phyloP scores from a whole-genome alignment of 352 stramenopile species.

The Phytophthora cactorum region DNA sequence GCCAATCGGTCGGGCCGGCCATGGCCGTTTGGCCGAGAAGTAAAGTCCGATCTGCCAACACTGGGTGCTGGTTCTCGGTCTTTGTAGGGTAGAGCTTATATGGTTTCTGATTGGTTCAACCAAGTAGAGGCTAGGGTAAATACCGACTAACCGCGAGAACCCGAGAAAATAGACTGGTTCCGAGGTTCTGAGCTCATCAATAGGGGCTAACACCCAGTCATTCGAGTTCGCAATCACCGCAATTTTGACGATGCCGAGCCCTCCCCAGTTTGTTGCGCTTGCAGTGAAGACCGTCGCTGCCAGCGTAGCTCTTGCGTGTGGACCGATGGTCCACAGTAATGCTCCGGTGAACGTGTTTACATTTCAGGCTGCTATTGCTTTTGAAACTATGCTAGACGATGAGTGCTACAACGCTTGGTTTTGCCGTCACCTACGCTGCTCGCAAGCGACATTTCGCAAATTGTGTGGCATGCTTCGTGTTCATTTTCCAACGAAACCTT shows the following conservation, averaged over 20 bases:
- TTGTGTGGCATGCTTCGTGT: slow-evolving; percentile 13
- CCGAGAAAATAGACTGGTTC: neutral
- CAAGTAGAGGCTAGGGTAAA: no score
- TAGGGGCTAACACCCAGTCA: no score
- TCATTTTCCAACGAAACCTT: slow-evolving; percentile 10
- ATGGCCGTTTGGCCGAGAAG: no score
- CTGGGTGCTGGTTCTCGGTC: neutral
- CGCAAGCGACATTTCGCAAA: slow-evolving; percentile 12
- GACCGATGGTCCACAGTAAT: slow-evolving; percentile 14
- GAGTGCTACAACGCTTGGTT: slow-evolving; percentile 16
- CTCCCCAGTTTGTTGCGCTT: neutral
- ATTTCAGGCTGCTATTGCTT: slow-evolving; percentile 10
- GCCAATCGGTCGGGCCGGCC: no score
- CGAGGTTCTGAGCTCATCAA: neutral
- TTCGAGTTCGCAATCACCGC: neutral
- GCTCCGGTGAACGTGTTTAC: slow-evolving; percentile 7
- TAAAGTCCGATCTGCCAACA: no score
- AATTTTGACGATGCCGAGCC: neutral
- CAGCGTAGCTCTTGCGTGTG: slow-evolving; percentile 6
- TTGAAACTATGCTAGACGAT: slow-evolving; percentile 9
- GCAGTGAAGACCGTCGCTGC: neutral
- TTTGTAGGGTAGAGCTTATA: neutral
- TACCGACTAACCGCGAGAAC: no score
- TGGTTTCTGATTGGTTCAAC: no score
- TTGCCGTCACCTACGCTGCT: slow-evolving; percentile 20